Base-by-base conservation (phyloP, 352 stramenopile species). In the Phytophthora agathidicida region DNA sequence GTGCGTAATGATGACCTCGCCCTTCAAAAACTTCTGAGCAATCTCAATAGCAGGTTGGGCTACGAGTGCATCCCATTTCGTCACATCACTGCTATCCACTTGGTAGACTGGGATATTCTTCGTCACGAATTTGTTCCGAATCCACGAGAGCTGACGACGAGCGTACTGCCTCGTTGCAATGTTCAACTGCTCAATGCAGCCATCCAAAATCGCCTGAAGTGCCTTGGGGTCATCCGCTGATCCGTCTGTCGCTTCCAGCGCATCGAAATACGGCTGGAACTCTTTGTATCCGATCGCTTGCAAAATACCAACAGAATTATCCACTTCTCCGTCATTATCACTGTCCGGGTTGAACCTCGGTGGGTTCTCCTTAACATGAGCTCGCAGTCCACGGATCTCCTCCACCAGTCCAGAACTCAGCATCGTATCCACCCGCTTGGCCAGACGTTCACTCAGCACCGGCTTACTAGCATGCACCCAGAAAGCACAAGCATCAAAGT, bases 271-370 rank as follows among this genome's bases (percentile, higher is more conserved):
- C 27, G 84, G 77, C 44, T 89, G 75, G 50, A 97, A 96, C 64
- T 97, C 89, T 49, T 96, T 97, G 67, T 95, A 96, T 19, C 89
- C 89, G 54, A 97, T 97, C 13, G 89, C 88, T 61, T 96, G 85
- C 7, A 93, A 68, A 42, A 96, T 90, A 5, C 89, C 89, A 13
- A 91, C 74, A 2, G 80, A 76, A 46, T 77, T 71, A 26, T 78
- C 58, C n/a, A 16, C 52, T 51, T 75, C 65, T 9, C 78, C 68
- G 22, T 71, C 57, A 3, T 53, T 56, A 3, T 64, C 51, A 19
- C 27, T 22, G 13, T 51, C 42, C 2, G 31, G 20, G 7, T 60
- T 58, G 5, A 83, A 52, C 23, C 62, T 55, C 9, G 80, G 80
- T 3, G 81, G 75, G 33, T 89, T 68, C 20, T 71, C 46, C 26